A percentile compares a stretch with the other conserved stretches of the same genome.
Evolutionary conservation across 352 stramenopile genomes (phyloP).

Genomic region (Globisporangium lucens): DNA sequence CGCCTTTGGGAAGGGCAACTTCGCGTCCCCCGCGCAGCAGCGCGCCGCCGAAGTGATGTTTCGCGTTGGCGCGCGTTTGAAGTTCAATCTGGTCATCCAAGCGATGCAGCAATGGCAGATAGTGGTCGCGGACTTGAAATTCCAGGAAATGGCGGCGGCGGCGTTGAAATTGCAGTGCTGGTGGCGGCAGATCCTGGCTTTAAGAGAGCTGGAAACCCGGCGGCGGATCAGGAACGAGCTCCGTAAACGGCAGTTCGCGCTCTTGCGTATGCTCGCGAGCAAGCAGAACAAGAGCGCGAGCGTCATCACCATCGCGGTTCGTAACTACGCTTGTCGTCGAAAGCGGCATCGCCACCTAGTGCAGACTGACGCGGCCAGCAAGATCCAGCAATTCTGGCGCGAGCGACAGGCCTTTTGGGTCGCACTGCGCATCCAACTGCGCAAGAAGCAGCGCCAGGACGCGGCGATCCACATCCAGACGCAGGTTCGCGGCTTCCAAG

Average conservation of each 20-base stretch:
- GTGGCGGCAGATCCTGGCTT: constrained; percentile 48
- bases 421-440: constrained; percentile 38
- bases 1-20: constrained; percentile 47
- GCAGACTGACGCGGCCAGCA: constrained; percentile 23
- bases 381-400: constrained; percentile 56
- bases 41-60: constrained; percentile 44
- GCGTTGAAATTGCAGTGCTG: constrained; percentile 46
- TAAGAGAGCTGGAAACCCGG: constrained; percentile 22
- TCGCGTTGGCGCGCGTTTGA: constrained; percentile 39
- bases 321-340: constrained; percentile 18
- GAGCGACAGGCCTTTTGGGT: constrained; percentile 42
- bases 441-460: constrained; percentile 26
- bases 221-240: constrained; percentile 36
- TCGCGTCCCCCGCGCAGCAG: constrained; percentile 63
- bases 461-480: constrained; percentile 50
- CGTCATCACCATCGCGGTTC: constrained; percentile 44
- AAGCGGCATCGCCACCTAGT: constrained; percentile 6
- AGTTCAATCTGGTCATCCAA: constrained; percentile 34
- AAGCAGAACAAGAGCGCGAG: constrained; percentile 41
- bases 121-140: constrained; percentile 17
- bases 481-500: constrained; percentile 28
- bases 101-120: constrained; percentile 47
- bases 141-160: constrained; percentile 15
- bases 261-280: constrained; percentile 42
- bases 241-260: constrained; percentile 33